Percentiles rank a stretch among this genome's conserved stretches.
Evolutionary conservation across 2,329 filamentous ascomycete genomes (phyloP).

Genomic region (Penicillium sp.): DNA sequence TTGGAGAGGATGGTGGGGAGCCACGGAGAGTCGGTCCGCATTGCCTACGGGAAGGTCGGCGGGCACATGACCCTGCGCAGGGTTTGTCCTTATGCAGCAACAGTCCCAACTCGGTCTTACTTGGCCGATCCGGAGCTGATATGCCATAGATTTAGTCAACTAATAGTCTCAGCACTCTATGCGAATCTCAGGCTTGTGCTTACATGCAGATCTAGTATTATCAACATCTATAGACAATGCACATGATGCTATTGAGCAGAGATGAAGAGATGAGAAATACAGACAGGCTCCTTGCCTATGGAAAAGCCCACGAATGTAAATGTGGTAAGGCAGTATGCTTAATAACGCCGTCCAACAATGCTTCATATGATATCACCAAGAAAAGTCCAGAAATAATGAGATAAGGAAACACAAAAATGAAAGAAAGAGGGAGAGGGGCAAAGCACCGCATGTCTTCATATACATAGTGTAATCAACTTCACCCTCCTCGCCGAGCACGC

Average conservation of each 20-base stretch:
- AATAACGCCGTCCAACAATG: conserved; percentile 30
- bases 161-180: neutral
- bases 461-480: neutral
- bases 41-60: neutral
- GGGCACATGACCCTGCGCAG: neutral
- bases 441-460: neutral
- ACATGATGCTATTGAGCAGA: neutral
- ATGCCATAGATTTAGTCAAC: neutral
- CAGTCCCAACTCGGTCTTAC: neutral
- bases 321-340: conserved; percentile 5
- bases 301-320: conserved; percentile 9
- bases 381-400: conserved; percentile 20
- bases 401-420: conserved; percentile 17
- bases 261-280: conserved; percentile 13
- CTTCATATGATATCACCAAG: conserved; percentile 22
- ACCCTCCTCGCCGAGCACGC: conserved; percentile 43
- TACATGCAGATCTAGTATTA: conserved; percentile 11
- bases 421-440: neutral
- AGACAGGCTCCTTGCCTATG: conserved; percentile 9
- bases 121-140: neutral
- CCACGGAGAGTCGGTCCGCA: conserved; percentile 28
- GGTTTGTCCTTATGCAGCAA: neutral
- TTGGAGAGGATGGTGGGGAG: conserved; percentile 2
- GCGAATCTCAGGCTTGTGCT: neutral
- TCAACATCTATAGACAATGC: neutral